Evolutionary conservation across 805 yeast genomes (phyloP).

Genomic region (Pichia eremophila): DNA sequence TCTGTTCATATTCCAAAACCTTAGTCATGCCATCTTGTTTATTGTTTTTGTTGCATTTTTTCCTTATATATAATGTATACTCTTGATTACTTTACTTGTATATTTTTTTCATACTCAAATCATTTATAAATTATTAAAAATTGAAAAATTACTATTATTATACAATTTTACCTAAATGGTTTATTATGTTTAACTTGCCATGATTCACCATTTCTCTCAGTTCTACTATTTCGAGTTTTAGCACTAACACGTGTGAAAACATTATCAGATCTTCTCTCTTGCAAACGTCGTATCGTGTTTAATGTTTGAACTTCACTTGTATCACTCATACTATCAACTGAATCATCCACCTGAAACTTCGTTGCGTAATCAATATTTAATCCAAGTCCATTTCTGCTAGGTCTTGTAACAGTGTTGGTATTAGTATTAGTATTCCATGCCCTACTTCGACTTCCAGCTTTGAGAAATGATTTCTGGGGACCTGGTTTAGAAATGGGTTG

Average conservation of each 20-base stretch:
- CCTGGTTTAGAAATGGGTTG: too few species aligned
- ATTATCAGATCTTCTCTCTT: background rate
- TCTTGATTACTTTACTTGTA: too few species aligned
- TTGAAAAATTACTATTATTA: too few species aligned
- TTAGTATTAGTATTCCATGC: background rate
- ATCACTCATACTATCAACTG: conserved; percentile 4
- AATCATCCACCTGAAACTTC: conserved; percentile 3
- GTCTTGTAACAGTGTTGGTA: background rate
- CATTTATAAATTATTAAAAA: too few species aligned
- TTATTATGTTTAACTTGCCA: conserved; percentile 20
- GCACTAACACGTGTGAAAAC: too few species aligned
- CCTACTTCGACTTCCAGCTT: conserved; percentile 2
- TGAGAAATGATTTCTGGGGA: background rate
- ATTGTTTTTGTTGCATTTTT: background rate
- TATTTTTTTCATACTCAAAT: too few species aligned
- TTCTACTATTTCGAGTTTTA: background rate
- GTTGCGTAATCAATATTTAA: conserved; percentile 7
- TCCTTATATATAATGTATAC: background rate
- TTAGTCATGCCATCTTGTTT: background rate
- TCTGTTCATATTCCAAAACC: conserved; percentile 87
- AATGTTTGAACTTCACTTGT: conserved; percentile 8
- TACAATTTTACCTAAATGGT: conserved; percentile 16
- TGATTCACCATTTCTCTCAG: background rate
- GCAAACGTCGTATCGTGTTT: background rate
- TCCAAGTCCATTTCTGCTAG: background rate